phyloP scores from a whole-genome alignment of 768 basidiomycete genomes.

The Tricholoma furcatifolium region DNA sequence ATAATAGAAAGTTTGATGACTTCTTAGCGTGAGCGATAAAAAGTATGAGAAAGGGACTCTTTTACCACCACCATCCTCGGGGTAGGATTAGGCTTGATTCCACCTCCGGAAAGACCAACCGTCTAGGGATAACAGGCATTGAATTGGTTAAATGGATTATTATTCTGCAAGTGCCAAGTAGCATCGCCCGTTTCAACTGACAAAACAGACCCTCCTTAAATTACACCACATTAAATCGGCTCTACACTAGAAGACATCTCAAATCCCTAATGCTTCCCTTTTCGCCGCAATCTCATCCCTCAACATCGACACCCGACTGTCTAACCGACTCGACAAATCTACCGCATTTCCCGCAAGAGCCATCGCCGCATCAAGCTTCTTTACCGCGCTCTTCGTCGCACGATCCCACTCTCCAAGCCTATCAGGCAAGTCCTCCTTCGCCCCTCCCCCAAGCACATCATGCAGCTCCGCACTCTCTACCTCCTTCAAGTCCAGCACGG shows the following conservation, averaged over 20 bases:
- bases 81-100: no score
- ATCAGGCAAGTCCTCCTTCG: constrained; percentile 13
- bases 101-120: no score
- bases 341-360: constrained; percentile 48
- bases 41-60: no score
- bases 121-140: no score
- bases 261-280: constrained; percentile 44
- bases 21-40: no score
- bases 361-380: constrained; percentile 53
- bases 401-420: constrained; percentile 39
- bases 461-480: constrained; percentile 32
- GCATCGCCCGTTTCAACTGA: no score
- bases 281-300: constrained; percentile 68
- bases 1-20: no score
- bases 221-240: no score
- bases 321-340: constrained; percentile 63
- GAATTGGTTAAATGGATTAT: no score
- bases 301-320: constrained; percentile 68
- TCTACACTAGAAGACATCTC: not conserved
- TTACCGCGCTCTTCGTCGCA: constrained; percentile 46
- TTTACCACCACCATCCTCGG: no score
- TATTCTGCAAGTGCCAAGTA: no score
- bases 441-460: constrained; percentile 15
- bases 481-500: constrained; percentile 68
- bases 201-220: no score